phyloP scores from a whole-genome alignment of 306 rosid species.

The Dryas alaskensis region DNA sequence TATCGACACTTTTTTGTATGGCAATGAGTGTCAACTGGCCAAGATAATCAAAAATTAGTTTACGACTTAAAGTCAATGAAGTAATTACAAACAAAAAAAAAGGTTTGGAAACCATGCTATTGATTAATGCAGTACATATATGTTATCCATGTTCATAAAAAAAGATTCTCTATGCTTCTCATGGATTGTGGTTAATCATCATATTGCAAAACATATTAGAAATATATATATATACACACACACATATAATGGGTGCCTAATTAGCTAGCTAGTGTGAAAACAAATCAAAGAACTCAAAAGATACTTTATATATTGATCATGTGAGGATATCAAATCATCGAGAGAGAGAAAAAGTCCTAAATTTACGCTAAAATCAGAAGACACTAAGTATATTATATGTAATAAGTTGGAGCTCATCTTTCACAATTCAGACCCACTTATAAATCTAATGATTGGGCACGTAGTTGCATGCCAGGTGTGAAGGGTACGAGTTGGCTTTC shows the following conservation, averaged over 20 bases:
- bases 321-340: not conserved
- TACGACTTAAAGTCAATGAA: constrained; percentile 60
- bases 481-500: constrained; percentile 34
- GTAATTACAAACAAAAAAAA: constrained; percentile 32
- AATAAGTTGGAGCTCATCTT: constrained; percentile 17
- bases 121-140: constrained; percentile 33
- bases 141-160: constrained; percentile 30
- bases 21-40: constrained; percentile 54
- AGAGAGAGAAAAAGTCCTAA: constrained; percentile 16
- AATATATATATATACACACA: not conserved
- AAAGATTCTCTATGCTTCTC: not conserved
- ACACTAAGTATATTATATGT: not conserved
- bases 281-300: constrained; percentile 6
- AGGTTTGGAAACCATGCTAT: constrained; percentile 22
- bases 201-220: not conserved
- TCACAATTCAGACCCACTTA: constrained; percentile 22
- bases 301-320: not conserved
- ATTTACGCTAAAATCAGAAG: constrained; percentile 18
- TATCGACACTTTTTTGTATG: constrained; percentile 49
- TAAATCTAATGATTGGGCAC: constrained; percentile 36
- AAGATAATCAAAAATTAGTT: constrained; percentile 45
- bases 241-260: not conserved
- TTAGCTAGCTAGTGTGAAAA: constrained; percentile 3
- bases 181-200: constrained; percentile 27
- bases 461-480: constrained; percentile 40